Evolutionary conservation across 1,284 basidiomycete genomes (phyloP).

Genomic region (Pterula multifida): DNA sequence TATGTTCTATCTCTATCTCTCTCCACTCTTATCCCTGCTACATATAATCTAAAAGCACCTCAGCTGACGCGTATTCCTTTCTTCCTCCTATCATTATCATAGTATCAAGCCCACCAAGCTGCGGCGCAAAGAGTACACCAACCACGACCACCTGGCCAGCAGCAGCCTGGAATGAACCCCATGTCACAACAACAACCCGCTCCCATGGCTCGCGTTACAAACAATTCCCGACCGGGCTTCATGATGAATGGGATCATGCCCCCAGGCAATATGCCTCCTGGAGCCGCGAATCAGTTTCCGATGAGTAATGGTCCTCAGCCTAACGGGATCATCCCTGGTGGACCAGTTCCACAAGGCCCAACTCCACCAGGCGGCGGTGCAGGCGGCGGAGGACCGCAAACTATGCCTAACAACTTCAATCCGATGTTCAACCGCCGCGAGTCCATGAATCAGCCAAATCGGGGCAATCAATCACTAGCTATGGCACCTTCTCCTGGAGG

Average conservation of each 20-base stretch:
- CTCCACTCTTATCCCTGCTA: not conserved
- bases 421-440: not conserved
- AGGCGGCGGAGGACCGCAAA: no score
- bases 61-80: not conserved
- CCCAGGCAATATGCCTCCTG: not conserved
- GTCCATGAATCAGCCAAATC: not conserved
- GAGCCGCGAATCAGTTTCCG: not conserved
- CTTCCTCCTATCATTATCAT: no score
- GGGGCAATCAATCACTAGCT: not conserved
- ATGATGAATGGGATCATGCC: not conserved
- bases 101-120: not conserved
- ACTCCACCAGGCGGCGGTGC: not conserved
- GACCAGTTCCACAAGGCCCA: not conserved
- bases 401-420: not conserved
- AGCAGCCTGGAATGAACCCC: not conserved
- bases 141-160: not conserved
- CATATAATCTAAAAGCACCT: not conserved
- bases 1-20: not conserved
- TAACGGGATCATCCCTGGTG: not conserved
- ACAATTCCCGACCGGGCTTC: not conserved
- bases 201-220: not conserved
- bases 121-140: no score
- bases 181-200: not conserved
- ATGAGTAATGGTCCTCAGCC: not conserved
- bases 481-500: not conserved